A percentile compares a stretch with the other conserved stretches of the same genome.
Conservation (phyloP, 2,329 filamentous ascomycete species). For the Fusarium multiceps region DNA sequence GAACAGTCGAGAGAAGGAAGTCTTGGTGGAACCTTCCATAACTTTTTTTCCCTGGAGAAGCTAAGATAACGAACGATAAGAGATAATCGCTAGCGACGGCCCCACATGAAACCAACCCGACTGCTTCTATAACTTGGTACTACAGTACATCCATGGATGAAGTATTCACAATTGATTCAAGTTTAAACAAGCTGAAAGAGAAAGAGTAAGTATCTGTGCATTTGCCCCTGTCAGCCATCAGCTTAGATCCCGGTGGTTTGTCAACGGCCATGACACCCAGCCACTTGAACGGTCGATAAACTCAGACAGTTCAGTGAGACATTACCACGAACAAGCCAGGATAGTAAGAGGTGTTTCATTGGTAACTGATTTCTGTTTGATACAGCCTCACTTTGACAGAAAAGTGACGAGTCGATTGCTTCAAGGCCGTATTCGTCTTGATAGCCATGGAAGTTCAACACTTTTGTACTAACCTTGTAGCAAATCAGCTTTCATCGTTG, state of each 20-base stretch:
- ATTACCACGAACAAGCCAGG: not conserved
- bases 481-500: not conserved
- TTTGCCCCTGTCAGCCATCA: not conserved
- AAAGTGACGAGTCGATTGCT: not conserved
- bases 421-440: not conserved
- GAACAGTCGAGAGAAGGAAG: slow-evolving; percentile 5
- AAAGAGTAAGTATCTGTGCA: not conserved
- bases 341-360: not conserved
- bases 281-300: not conserved
- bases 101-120: not conserved
- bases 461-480: not conserved
- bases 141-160: not conserved
- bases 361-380: not conserved
- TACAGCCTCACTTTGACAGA: not conserved
- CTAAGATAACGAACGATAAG: slow-evolving; percentile 38
- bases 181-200: not conserved
- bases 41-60: slow-evolving; percentile 33
- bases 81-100: not conserved
- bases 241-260: not conserved
- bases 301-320: not conserved
- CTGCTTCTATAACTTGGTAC: not conserved
- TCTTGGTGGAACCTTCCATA: slow-evolving; percentile 34
- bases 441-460: not conserved
- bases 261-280: not conserved
- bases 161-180: not conserved